These are phyloP conservation scores for Ustilago xerochloae DNA, from an alignment of 1,284 basidiomycete genomes.

Conservation along the genomic window DNA sequence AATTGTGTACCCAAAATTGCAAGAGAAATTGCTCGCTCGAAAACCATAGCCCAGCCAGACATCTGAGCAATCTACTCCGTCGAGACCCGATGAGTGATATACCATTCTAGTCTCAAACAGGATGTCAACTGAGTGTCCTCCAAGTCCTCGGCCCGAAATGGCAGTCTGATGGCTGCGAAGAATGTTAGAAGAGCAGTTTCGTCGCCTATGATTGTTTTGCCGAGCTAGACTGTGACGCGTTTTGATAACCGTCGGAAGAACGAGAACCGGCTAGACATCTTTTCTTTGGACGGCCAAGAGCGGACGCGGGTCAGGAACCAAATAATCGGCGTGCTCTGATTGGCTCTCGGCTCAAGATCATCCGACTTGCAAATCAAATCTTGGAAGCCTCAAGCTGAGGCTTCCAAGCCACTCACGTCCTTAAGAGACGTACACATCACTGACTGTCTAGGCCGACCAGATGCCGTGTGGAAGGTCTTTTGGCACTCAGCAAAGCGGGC, in stretches of 20 bases:
- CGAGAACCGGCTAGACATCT: conserved; percentile 1
- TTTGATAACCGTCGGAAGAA: conserved; percentile 2
- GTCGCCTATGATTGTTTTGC: not conserved
- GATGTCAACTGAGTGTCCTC: not conserved
- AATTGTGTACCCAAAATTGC: not conserved
- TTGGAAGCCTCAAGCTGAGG: not conserved
- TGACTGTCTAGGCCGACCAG: not conserved
- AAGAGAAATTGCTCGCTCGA: not conserved
- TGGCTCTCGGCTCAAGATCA: conserved; percentile 23
- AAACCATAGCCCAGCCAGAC: too few species aligned
- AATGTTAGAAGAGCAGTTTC: not conserved
- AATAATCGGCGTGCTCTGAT: conserved; percentile 22
- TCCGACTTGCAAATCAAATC: conserved; percentile 21
- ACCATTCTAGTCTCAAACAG: too few species aligned
- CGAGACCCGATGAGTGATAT: too few species aligned
- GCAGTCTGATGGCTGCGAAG: too few species aligned
- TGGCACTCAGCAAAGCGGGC: not conserved
- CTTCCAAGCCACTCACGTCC: not conserved
- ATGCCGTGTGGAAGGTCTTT: too few species aligned
- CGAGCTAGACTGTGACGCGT: not conserved
- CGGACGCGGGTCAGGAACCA: not conserved
- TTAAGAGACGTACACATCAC: not conserved
- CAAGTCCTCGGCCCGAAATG: too few species aligned
- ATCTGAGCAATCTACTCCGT: too few species aligned
- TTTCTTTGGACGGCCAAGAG: not conserved